Evolutionary conservation across 352 stramenopile genomes (phyloP), one percentile per base, ranked within the genome.

Genomic region (Phytophthora ohioensis): DNA sequence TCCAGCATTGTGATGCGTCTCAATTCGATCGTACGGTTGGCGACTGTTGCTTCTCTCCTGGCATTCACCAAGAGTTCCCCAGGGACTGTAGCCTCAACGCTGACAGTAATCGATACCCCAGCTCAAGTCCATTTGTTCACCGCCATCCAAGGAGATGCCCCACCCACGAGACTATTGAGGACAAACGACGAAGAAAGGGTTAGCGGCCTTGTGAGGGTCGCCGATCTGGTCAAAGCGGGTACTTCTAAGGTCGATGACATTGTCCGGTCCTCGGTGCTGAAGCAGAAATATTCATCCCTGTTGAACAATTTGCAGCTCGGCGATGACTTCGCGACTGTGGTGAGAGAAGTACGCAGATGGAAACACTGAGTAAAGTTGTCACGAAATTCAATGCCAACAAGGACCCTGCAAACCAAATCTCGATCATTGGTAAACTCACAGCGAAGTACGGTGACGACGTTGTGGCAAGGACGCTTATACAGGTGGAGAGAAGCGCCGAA

Each of bases 271-370:
- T 0, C 38, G 1, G 10, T 13, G 4, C 4, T 5, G n/a, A 43
- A 13, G 4, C 38, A 43, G 9, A 43, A 43, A 13, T 43, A 43
- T 13, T n/a, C 12, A 43, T 13, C 15, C 10, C 9, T n/a, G 5
- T 6, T 10, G 38, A 43, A 4, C 4, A 9, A 43, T 10, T 5
- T 43, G 0, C 2, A 43, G 0, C 38, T 43, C 38, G 38, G 38
- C 8, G 38, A 43, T 4, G 38, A 48, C 2, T 6, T 27, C n/a
- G 42, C 3, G 1, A 0, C 12, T 7, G 42, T 27, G n/a, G n/a
- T 27, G 11, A 31, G 48, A 78, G 30, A 57, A 69, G 17, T 65
- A 68, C 21, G 21, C 21, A 6, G 48, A 77, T 39, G 64, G 15
- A 2, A 1, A 48, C 11, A 3, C 2, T 48, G 11, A 21, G 21